A percentile compares a stretch with the other conserved stretches of the same genome.
Evolutionary conservation across 768 basidiomycete species (phyloP).

Genomic region (Mycena pura): DNA sequence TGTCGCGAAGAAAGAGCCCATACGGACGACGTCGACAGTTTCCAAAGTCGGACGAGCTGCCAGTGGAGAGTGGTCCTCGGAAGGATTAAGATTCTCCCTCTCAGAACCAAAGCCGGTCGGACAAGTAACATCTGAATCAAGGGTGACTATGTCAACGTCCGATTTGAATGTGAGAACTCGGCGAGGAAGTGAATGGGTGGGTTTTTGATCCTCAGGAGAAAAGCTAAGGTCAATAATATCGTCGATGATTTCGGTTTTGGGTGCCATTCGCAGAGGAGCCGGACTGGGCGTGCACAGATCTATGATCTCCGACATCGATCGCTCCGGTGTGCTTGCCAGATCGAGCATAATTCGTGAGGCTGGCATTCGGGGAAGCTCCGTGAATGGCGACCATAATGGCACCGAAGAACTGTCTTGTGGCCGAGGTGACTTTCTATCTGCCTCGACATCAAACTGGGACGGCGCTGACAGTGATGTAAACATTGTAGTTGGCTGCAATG

Average conservation of each 20-base stretch:
- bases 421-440: no score
- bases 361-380: neutral
- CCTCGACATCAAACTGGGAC: no score
- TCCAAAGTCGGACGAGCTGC: neutral
- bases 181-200: neutral
- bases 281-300: slow-evolving; percentile 9
- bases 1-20: neutral
- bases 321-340: neutral
- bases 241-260: neutral
- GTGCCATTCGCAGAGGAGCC: no score
- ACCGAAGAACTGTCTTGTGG: neutral
- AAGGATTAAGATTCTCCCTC: neutral
- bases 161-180: neutral
- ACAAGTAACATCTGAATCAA: neutral
- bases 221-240: slow-evolving; percentile 1
- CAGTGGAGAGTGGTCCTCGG: neutral
- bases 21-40: neutral
- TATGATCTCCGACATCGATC: neutral
- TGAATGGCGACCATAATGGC: neutral
- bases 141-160: neutral
- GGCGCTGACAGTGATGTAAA: neutral
- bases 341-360: neutral
- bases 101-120: neutral
- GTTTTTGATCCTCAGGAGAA: neutral
- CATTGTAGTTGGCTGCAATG: neutral